phyloP scores from a whole-genome alignment of 1,139 yeast genomes.

The Yamadazyma atmosphaerica region DNA sequence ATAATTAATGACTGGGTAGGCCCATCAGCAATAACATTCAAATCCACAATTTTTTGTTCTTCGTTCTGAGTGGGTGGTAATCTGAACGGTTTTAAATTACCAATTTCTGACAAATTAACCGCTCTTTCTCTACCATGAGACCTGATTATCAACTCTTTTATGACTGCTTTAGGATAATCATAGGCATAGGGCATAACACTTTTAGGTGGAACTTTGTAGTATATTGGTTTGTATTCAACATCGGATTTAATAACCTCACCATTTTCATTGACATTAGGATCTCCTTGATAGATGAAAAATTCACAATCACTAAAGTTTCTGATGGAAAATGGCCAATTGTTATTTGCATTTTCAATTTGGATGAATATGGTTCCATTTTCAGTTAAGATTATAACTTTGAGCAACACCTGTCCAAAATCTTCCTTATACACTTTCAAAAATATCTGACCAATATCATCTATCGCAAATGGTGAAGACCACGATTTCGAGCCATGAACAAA shows the following conservation, averaged over 20 bases:
- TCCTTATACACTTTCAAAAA: slow-evolving; percentile 68
- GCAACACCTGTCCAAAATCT: slow-evolving; percentile 63
- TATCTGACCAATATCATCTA: slow-evolving; percentile 81
- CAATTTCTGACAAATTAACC: slow-evolving; percentile 88
- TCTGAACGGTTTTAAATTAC: slow-evolving; percentile 84
- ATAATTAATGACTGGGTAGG: slow-evolving; percentile 88
- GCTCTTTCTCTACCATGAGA: slow-evolving; percentile 74
- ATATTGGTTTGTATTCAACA: slow-evolving; percentile 66
- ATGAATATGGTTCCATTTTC: slow-evolving; percentile 84
- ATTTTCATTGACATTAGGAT: slow-evolving; percentile 74
- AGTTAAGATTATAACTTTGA: slow-evolving; percentile 70
- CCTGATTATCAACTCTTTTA: slow-evolving; percentile 76
- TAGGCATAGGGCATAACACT: slow-evolving; percentile 99
- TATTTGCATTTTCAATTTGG: slow-evolving; percentile 68
- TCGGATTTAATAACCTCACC: slow-evolving; percentile 57
- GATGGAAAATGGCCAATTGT: slow-evolving; percentile 90
- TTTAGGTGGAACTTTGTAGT: slow-evolving; percentile 78
- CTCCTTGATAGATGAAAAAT: slow-evolving; percentile 80
- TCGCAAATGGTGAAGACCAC: slow-evolving; percentile 89
- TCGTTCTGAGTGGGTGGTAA: slow-evolving; percentile 51
- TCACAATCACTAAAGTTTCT: slow-evolving; percentile 86
- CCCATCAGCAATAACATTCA: slow-evolving; percentile 95
- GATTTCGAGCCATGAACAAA: slow-evolving; percentile 58
- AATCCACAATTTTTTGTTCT: slow-evolving; percentile 63
- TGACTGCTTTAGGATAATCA: slow-evolving; percentile 91